These are phyloP conservation scores for Flaveria trinervia DNA, from an alignment of 129 eudicot species.

Conservation along the genomic window DNA sequence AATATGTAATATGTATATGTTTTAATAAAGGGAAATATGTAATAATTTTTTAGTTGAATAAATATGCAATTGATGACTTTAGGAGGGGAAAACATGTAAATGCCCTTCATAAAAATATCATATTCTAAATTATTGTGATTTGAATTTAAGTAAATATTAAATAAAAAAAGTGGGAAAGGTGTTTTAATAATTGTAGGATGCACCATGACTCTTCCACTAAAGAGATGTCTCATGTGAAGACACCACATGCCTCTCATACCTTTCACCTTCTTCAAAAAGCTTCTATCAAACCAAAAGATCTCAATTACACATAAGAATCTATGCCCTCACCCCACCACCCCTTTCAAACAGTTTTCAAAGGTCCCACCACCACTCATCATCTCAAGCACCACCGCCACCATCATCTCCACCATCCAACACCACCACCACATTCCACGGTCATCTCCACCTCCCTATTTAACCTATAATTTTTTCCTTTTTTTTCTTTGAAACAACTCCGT, in stretches of 20 bases:
- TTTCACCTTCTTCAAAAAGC: slow-evolving; percentile 48
- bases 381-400: slow-evolving; percentile 25
- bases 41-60: no score
- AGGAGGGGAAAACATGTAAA: no score
- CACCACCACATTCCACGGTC: slow-evolving; percentile 24
- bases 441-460: not conserved
- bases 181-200: slow-evolving; percentile 41
- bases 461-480: no score
- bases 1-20: no score
- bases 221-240: slow-evolving; percentile 47
- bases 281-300: slow-evolving; percentile 40
- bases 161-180: slow-evolving; percentile 21
- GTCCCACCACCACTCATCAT: slow-evolving; percentile 28
- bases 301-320: slow-evolving; percentile 45
- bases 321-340: slow-evolving; percentile 37
- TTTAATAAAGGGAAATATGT: no score
- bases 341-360: slow-evolving; percentile 14
- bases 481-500: no score
- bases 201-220: slow-evolving; percentile 41
- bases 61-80: no score
- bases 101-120: not conserved
- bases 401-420: slow-evolving; percentile 26
- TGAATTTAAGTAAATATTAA: not conserved
- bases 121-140: not conserved
- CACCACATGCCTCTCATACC: slow-evolving; percentile 51